These are phyloP conservation scores for barley (Hordeum vulgare) DNA, from an alignment of 176 grass and related monocot genomes.

Conservation along the genomic window DNA sequence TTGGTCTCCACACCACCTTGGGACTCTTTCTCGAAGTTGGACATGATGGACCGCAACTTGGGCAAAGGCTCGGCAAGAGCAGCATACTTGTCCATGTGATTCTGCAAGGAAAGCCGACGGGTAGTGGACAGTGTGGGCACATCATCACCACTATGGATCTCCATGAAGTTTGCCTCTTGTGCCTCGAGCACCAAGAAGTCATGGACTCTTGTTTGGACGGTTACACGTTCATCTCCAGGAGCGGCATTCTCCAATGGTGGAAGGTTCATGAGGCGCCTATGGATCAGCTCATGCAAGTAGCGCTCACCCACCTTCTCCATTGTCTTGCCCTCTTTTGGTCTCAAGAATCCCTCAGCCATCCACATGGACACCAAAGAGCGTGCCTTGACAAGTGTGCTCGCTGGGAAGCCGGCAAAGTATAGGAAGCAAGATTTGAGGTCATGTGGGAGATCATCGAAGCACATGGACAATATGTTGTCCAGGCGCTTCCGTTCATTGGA, in stretches of 20 bases:
- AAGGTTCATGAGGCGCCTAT: conserved; percentile 3
- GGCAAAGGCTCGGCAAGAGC: neutral
- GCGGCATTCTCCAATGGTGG: neutral
- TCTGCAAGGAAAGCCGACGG: conserved; percentile 28
- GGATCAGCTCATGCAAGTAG: conserved; percentile 28
- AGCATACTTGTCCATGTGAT: conserved; percentile 32
- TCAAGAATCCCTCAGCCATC: conserved; percentile 35
- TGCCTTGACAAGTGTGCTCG: neutral
- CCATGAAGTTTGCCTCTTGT: conserved; percentile 28
- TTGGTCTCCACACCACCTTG: neutral
- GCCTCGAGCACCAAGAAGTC: conserved; percentile 30
- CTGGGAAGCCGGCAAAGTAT: conserved; percentile 34
- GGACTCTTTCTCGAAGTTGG: conserved; percentile 1
- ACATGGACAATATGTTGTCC: neutral
- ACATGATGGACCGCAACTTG: conserved; percentile 36
- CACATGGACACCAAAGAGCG: conserved; percentile 26
- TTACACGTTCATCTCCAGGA: neutral
- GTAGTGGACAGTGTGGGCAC: neutral
- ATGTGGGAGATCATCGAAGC: conserved; percentile 46
- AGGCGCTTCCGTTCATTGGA: neutral
- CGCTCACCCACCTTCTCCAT: conserved; percentile 28
- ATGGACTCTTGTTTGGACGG: conserved; percentile 29
- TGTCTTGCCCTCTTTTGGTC: neutral
- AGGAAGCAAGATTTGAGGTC: conserved; percentile 41
- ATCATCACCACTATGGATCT: conserved; percentile 2